These are phyloP conservation scores for Cucurbita moschata DNA, from an alignment of 306 rosid genomes.

Conservation along the genomic window DNA sequence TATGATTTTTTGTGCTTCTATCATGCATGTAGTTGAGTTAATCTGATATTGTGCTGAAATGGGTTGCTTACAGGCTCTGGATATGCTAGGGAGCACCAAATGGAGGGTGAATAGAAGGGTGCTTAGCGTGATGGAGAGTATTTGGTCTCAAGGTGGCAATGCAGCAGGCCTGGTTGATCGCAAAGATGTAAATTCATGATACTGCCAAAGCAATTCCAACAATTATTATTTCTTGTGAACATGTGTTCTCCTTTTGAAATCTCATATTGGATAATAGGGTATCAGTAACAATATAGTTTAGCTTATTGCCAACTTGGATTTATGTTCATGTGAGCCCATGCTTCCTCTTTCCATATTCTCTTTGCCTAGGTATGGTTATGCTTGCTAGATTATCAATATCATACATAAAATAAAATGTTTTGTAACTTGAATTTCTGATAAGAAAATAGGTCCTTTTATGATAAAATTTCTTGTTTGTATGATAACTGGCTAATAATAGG, in stretches of 20 bases:
- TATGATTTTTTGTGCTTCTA: background rate
- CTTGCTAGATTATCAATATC: background rate
- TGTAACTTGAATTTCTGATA: background rate
- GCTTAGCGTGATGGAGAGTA: constrained; percentile 52
- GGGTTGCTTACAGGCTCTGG: constrained; percentile 47
- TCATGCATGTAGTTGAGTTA: background rate
- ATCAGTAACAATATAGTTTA: background rate
- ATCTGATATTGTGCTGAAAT: background rate
- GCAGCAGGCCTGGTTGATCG: constrained; percentile 70
- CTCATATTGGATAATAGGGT: background rate
- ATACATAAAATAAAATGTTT: background rate
- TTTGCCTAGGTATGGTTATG: background rate
- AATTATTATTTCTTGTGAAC: background rate
- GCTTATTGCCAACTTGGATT: background rate
- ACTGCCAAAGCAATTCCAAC: background rate
- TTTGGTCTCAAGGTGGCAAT: constrained; percentile 79
- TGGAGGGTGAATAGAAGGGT: constrained; percentile 70
- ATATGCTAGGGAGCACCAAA: constrained; percentile 70
- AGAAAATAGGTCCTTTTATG: background rate
- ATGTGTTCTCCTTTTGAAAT: background rate
- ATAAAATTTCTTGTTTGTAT: background rate
- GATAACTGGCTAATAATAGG: background rate
- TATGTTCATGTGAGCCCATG: background rate
- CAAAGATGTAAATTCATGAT: constrained; percentile 40
- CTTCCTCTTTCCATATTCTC: background rate